Evolutionary conservation across 352 stramenopile genomes (phyloP).

Genomic region (Aphanomyces invadans): DNA sequence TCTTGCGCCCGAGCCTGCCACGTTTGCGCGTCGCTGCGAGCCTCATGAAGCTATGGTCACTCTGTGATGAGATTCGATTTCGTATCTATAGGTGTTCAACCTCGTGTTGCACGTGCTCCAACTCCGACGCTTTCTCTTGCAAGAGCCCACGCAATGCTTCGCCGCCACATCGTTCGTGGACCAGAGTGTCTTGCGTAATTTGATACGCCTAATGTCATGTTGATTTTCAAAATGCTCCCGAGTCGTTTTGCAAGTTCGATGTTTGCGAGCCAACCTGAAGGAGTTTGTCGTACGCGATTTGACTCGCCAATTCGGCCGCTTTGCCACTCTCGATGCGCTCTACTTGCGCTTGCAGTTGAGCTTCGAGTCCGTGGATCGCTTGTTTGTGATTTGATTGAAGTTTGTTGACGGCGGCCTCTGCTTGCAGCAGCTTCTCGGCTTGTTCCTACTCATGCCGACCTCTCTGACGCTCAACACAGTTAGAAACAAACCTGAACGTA

Average conservation of each 20-base stretch:
- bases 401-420: constrained; percentile 10
- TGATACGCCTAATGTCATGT: constrained; percentile 9
- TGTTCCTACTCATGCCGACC: background rate
- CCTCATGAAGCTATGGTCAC: background rate
- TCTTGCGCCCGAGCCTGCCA: background rate
- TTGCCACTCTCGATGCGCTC: background rate
- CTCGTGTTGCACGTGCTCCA: constrained; percentile 10
- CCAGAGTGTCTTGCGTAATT: constrained; percentile 19
- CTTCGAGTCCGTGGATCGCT: background rate
- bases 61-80: background rate
- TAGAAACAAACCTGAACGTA: constrained; percentile 3
- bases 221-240: no score
- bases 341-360: background rate
- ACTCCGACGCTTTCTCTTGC: constrained; percentile 2
- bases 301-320: background rate
- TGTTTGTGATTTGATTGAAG: constrained; percentile 6
- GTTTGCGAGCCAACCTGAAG: no score
- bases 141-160: constrained; percentile 6
- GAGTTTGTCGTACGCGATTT: constrained; percentile 16
- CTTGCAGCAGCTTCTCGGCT: constrained; percentile 7
- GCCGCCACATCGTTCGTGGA: background rate
- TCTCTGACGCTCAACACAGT: background rate
- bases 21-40: background rate
- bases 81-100: background rate
- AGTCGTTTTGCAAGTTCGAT: no score